Base-by-base conservation (phyloP, 2,329 filamentous ascomycete genomes). In the Tolypocladium endophyticum region DNA sequence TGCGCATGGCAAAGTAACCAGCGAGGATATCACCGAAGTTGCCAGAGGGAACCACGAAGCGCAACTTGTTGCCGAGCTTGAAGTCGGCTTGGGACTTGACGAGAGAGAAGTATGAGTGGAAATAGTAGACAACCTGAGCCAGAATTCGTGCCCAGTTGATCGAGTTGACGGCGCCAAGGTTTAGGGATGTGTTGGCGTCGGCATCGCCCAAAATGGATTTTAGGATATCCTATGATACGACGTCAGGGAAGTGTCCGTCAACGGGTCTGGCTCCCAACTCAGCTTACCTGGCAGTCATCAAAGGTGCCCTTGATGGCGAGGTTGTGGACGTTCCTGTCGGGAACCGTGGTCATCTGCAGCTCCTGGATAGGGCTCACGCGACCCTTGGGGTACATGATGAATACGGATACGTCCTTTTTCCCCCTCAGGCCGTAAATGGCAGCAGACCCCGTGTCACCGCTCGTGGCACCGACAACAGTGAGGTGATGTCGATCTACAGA, bases 141-240 rank as follows among this genome's bases (percentile, higher is more conserved):
- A 99, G 83, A 66, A 99, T 97, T 67, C 94, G 84, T 2, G 92
- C 89, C 84, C 88, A 97, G 78, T 97, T 97, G 77, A 97, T 97
- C 54, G 89, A 94, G 79, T 97, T 97, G 66, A 97, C 91, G 52
- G 94, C 93, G 47, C 89, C 93, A 52, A 97, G 87, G 66, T 90
- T 91, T 70, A 93, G 85, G 2, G 84, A 86, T 66, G 82, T 78
- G 79, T 97, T 97, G 72, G 90, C 88, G 59, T 92, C 86, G 3
- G 87, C 80, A 68, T 99, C 93, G 63, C 86, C 87, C 71, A 97
- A 97, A 56, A 99, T 82, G 1, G 89, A 87, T 77, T 99, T 97
- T 72, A 99, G 88, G 60, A 94, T 95, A 74, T 96, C 92, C 84
- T 87, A 67, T 25, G 47, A 95, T 73, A 96, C 90, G 14, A 38